Evolutionary conservation across 2,329 filamentous ascomycete genomes (phyloP).

Genomic region (Plectosphaerella plurivora): DNA sequence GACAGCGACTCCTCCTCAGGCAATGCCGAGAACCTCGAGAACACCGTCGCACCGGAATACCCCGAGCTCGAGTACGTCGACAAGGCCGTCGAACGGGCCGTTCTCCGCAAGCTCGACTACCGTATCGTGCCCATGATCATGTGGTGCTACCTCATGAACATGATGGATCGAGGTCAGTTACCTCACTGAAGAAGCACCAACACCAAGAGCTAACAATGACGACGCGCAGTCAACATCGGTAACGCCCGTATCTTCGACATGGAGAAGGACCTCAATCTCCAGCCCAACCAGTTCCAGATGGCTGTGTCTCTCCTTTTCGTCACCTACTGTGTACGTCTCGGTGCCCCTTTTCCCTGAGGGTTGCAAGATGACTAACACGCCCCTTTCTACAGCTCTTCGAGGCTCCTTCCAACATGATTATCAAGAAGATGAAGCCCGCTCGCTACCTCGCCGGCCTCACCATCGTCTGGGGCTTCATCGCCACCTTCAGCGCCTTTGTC

Average conservation of each 20-base stretch:
- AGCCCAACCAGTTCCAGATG: conserved; percentile 51
- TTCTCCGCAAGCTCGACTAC: conserved; percentile 21
- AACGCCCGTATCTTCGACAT: conserved; percentile 44
- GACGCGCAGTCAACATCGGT: conserved; percentile 47
- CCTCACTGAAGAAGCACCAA: background rate
- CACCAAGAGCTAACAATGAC: background rate
- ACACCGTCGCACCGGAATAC: background rate
- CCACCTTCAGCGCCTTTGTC: conserved; percentile 52
- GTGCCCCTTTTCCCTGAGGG: no score
- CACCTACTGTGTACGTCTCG: conserved; percentile 34
- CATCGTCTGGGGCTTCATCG: conserved; percentile 46
- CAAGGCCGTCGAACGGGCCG: conserved; percentile 3
- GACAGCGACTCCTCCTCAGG: background rate
- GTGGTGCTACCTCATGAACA: conserved; percentile 29
- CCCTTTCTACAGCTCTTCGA: conserved; percentile 25
- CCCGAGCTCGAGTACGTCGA: background rate
- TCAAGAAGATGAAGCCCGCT: conserved; percentile 32
- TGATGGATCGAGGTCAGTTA: conserved; percentile 25
- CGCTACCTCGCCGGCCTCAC: conserved; percentile 31
- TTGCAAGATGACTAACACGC: background rate
- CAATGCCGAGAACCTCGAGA: background rate
- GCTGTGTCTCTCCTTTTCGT: conserved; percentile 38
- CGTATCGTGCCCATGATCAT: conserved; percentile 25
- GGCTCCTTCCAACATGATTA: conserved; percentile 33
- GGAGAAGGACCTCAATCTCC: conserved; percentile 53